Evolutionary conservation across 1,284 basidiomycete genomes (phyloP).

Genomic region (Apiotrichum montevideense): DNA sequence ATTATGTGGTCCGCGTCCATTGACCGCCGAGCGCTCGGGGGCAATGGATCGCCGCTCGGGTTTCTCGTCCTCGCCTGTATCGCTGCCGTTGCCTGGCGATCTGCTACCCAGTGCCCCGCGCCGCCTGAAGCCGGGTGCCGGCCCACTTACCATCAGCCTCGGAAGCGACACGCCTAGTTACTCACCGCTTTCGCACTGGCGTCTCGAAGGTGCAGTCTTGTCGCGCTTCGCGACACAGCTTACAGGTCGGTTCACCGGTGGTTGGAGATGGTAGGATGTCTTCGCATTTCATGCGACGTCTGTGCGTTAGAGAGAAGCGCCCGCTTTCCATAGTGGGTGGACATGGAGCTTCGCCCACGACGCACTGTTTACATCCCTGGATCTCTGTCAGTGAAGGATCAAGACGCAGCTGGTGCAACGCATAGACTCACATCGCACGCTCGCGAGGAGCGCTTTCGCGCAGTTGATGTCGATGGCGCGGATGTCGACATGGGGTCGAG

Average conservation of each 20-base stretch:
- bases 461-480: neutral
- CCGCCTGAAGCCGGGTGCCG: slow-evolving; percentile 14
- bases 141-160: slow-evolving; percentile 7
- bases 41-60: neutral
- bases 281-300: slow-evolving; percentile 30
- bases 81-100: slow-evolving; percentile 2
- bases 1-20: neutral
- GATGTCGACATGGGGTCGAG: too few relatives aligned
- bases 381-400: neutral
- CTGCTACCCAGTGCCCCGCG: slow-evolving; percentile 2
- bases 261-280: slow-evolving; percentile 7
- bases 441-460: slow-evolving; percentile 19
- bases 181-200: slow-evolving; percentile 27
- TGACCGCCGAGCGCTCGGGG: neutral
- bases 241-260: slow-evolving; percentile 15
- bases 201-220: slow-evolving; percentile 24
- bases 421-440: slow-evolving; percentile 25
- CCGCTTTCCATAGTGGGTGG: neutral
- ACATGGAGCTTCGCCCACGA: neutral
- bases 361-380: slow-evolving; percentile 19
- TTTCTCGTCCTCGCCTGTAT: neutral
- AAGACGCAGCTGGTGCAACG: neutral
- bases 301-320: slow-evolving; percentile 2
- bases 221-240: slow-evolving; percentile 22
- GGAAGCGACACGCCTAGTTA: neutral